Percentiles rank a stretch among this genome's conserved stretches.
phyloP scores from a whole-genome alignment of 2,329 filamentous ascomycete species.

The Fusarium abutilonis region DNA sequence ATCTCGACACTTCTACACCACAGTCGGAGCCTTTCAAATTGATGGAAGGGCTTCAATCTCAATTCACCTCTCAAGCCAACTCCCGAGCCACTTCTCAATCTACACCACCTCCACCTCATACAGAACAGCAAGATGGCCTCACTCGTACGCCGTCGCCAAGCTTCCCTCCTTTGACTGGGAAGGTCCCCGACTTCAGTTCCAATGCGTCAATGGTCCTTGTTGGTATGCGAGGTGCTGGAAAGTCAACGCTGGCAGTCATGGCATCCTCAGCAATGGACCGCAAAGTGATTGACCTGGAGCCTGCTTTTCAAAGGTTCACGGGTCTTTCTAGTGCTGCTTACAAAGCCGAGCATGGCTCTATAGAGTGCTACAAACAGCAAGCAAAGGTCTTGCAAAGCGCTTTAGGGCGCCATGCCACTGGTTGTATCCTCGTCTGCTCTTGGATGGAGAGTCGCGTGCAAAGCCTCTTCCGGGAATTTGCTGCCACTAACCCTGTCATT shows the following conservation, averaged over 20 bases:
- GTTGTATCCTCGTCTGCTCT: constrained; percentile 76
- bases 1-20: constrained; percentile 28
- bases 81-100: constrained; percentile 26
- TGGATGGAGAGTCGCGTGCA: constrained; percentile 74
- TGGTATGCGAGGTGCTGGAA: constrained; percentile 78
- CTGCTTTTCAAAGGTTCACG: constrained; percentile 71
- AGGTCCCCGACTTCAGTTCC: constrained; percentile 58
- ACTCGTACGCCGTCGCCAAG: constrained; percentile 43
- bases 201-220: constrained; percentile 78
- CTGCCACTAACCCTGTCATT: constrained; percentile 73
- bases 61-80: constrained; percentile 12
- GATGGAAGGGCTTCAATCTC: constrained; percentile 9
- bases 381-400: constrained; percentile 68
- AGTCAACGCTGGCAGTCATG: constrained; percentile 79
- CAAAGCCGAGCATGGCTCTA: constrained; percentile 68
- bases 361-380: constrained; percentile 71
- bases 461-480: constrained; percentile 68
- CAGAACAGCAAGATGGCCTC: constrained; percentile 36
- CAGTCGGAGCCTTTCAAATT: constrained; percentile 24
- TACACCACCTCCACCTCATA: constrained; percentile 20
- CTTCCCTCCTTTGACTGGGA: constrained; percentile 39
- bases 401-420: constrained; percentile 66
- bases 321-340: constrained; percentile 70
- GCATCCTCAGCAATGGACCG: constrained; percentile 75
- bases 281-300: constrained; percentile 74